phyloP scores from a whole-genome alignment of 2,329 filamentous ascomycete species.

The Camptophora hylomeconis region DNA sequence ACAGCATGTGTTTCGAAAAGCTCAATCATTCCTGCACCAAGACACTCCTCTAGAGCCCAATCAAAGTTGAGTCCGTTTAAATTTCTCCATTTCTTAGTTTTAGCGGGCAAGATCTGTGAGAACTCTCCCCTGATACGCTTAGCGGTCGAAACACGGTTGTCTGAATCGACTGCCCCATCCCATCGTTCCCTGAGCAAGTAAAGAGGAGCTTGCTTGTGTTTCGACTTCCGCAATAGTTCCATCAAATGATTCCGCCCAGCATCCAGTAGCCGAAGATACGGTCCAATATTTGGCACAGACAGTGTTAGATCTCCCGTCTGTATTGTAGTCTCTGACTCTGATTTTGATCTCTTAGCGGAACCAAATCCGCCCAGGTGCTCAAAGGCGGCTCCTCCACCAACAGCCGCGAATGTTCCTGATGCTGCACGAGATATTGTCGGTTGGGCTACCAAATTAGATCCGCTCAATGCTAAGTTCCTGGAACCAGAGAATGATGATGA shows the following conservation, averaged over 20 bases:
- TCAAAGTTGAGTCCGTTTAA: slow-evolving; percentile 47
- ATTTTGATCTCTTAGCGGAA: slow-evolving; percentile 8
- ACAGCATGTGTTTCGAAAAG: slow-evolving; percentile 52
- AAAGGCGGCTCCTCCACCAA: slow-evolving; percentile 17
- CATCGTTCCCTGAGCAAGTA: slow-evolving; percentile 45
- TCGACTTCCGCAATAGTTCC: slow-evolving; percentile 37
- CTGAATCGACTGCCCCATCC: slow-evolving; percentile 45
- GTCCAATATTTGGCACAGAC: slow-evolving; percentile 46
- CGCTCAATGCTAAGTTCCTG: slow-evolving; percentile 8
- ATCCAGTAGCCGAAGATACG: slow-evolving; percentile 44
- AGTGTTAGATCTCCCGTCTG: slow-evolving; percentile 29
- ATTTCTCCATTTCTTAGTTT: slow-evolving; percentile 51
- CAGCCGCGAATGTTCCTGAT: slow-evolving; percentile 24
- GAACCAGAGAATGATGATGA: slow-evolving; percentile 26
- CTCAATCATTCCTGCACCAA: slow-evolving; percentile 48
- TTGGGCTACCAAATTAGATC: slow-evolving; percentile 12
- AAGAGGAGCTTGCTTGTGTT: slow-evolving; percentile 39
- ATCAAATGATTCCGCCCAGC: slow-evolving; percentile 43
- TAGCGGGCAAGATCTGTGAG: slow-evolving; percentile 41
- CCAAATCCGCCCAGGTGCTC: slow-evolving; percentile 16
- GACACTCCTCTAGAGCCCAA: slow-evolving; percentile 47
- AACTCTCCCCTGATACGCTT: slow-evolving; percentile 45
- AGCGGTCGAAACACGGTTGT: slow-evolving; percentile 31
- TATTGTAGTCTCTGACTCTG: no score
- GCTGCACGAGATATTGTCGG: slow-evolving; percentile 20